phyloP scores from a whole-genome alignment of 2,329 filamentous ascomycete species.

The Phialophora tarda region DNA sequence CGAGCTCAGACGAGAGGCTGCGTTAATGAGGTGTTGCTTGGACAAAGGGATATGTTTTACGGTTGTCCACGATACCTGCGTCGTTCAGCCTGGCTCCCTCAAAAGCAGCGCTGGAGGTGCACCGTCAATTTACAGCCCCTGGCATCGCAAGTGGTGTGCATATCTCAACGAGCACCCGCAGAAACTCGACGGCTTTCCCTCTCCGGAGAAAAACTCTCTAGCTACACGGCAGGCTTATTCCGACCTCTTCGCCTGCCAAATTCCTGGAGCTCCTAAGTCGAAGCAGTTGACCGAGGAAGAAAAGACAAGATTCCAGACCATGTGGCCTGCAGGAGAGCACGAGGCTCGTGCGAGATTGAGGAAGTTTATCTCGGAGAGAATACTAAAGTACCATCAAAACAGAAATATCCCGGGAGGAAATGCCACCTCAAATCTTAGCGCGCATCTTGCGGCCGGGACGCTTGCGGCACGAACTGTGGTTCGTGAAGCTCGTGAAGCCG shows the following conservation, averaged over 20 bases:
- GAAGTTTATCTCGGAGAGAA: slow-evolving; percentile 70
- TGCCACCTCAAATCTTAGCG: slow-evolving; percentile 71
- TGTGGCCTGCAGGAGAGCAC: slow-evolving; percentile 79
- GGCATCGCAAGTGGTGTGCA: slow-evolving; percentile 77
- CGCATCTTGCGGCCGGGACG: slow-evolving; percentile 73
- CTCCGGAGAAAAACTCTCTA: slow-evolving; percentile 62
- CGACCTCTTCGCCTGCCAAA: slow-evolving; percentile 63
- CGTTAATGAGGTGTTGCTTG: slow-evolving; percentile 65
- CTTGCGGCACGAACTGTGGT: slow-evolving; percentile 72
- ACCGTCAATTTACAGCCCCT: slow-evolving; percentile 83
- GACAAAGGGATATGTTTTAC: slow-evolving; percentile 70
- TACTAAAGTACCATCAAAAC: slow-evolving; percentile 65
- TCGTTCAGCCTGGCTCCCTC: slow-evolving; percentile 75
- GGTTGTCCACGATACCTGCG: slow-evolving; percentile 79
- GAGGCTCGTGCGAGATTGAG: slow-evolving; percentile 69
- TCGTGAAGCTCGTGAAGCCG: slow-evolving; percentile 65
- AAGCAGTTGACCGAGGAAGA: slow-evolving; percentile 68
- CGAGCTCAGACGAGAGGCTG: slow-evolving; percentile 77
- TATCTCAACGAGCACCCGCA: slow-evolving; percentile 73
- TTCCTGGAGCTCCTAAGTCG: slow-evolving; percentile 67
- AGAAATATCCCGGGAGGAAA: slow-evolving; percentile 70
- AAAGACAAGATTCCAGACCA: slow-evolving; percentile 58
- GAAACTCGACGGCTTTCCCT: slow-evolving; percentile 66
- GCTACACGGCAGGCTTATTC: slow-evolving; percentile 56
- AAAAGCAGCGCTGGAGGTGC: slow-evolving; percentile 70